Base-by-base conservation (phyloP, 495 filamentous ascomycete genomes). In the Talaromyces nanjingensis region DNA sequence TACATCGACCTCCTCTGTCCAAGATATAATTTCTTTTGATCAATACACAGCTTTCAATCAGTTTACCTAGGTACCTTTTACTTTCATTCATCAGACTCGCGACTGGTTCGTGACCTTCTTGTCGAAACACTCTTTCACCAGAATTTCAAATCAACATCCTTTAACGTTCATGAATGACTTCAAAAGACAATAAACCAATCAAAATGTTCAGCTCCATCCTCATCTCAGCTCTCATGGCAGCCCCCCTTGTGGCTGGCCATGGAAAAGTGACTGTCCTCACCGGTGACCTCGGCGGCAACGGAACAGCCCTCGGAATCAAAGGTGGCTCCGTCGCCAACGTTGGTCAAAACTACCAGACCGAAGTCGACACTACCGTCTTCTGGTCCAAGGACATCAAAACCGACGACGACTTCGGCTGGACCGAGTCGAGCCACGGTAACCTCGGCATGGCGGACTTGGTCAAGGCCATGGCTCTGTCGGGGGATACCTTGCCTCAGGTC, bases 401-500 rank as follows among this genome's bases (percentile, higher is more conserved):
- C 31, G 57, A 59, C 20, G 31, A 59, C 29, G 57, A 59, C 29
- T 16, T 59, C 20, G 57, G 57, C 31, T 39, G 12, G 7, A 59
- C 57, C 29, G 5, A 33, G 16, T 16, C 31, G 27, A 22, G 11
- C 16, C 8, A 37, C 11, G 57, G 57, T 39, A 59, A 59, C 29
- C 31, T 34, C n/a, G 27, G 34, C 14, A 16, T 59, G n/a, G 34
- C 29, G 18, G 63, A 59, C 33, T 31, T 65, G 18, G n/a, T 25
- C 27, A 49, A 55, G n/a, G 71, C 71, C 65, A 74, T 75, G 68
- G 70, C 67, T 25, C 69, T 65, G 4, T 76, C 74, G 3, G 75
- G 75, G 39, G 27, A 33, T 49, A 73, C 69, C 45, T 66, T 77
- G 27, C 72, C 75, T 45, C 75, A 77, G 62, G 69, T 77, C 25